Evolutionary conservation across 306 rosid species (phyloP), one percentile per base, ranked within the genome.

Genomic region (Lupinus albus): DNA sequence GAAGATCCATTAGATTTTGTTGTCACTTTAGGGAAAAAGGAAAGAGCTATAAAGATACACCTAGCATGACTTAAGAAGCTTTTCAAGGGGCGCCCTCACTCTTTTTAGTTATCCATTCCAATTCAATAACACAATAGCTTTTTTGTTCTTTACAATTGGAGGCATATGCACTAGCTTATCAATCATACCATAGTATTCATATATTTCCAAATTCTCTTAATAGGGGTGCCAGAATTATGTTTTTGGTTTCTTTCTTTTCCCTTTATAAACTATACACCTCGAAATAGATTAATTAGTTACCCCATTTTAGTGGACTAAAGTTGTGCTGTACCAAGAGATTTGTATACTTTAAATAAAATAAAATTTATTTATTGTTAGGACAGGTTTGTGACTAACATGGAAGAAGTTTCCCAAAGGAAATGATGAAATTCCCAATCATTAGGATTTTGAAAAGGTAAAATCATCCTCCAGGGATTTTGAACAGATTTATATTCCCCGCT

Each of bases 1-100:
- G 59, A 81, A 64, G 70, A 73, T 81, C 63, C 75, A 78, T 69
- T 69, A 77, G 77, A 74, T 81, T 69, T 78, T 81, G 80, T 69
- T 73, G 68, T 81, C 71, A 69, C 78, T 81, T 69, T 69, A 74
- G 77, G 77, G 81, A 11, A 81, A 80, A 81, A 58, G 60, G 67
- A 45, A 46, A 65, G 53, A 64, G 72, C 82, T 78, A 78, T 81
- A 81, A 74, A 78, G 82, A 16, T 32, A 3, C 15, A 15, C 75
- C 80, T 78, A 81, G 20, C 25, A 53, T 78, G 76, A 64, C 82
- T 70, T 46, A 45, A 60, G 35, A 77, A 74, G 35, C 65, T 78
- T 52, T 70, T 45, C 64, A 78, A 78, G 70, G 33, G 82, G 5
- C 49, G 46, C 68, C 55, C 39, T 52, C 44, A 42, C 18, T 71